Evolutionary conservation across 208 protist genomes (phyloP), one percentile per base, ranked within the genome.

Genomic region (Leishmania tropica): DNA sequence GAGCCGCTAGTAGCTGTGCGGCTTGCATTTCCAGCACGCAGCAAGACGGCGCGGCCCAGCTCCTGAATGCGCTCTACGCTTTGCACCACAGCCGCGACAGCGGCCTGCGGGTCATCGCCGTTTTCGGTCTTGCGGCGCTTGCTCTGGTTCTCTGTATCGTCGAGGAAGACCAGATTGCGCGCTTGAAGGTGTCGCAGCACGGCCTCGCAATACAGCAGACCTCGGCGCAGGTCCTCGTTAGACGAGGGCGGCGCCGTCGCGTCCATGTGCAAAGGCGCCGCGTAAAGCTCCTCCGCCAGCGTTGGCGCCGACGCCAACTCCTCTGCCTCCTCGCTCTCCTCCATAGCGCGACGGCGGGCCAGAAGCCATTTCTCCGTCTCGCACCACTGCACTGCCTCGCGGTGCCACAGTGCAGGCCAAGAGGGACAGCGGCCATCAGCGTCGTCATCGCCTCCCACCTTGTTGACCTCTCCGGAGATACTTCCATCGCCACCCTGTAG

Each of bases 401-500:
- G 60, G 60, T 45, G 28, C 31, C 45, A 51, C 42, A 80, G 62
- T 37, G 13, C 76, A 40, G 24, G 8, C 62, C 60, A 80, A 31
- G 76, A 72, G 6, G 62, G 76, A 17, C 60, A 42, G 37, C 48
- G 56, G 68, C n/a, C 70, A 74, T 35, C 40, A 68, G 8, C 37
- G 28, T 73, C 47, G 47, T 31, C 40, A 28, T 58, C 76, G 60
- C 45, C 11, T 3, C 76, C 28, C 19, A 37, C 64, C 5, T 62
- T 19, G 19, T 31, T 47, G 45, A 47, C 45, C 56, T 37, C 76
- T 15, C 24, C 56, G 0, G 56, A n/a, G 35, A 45, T n/a, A 45
- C 56, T 10, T 28, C 37, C 40, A 47, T 78, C 75, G 75, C 35
- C 58, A 17, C 82, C 85, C 40, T 86, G 84, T 13, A 94, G 77